These are phyloP conservation scores for Waitea zeae DNA, from an alignment of 1,284 basidiomycete genomes.

Conservation along the genomic window DNA sequence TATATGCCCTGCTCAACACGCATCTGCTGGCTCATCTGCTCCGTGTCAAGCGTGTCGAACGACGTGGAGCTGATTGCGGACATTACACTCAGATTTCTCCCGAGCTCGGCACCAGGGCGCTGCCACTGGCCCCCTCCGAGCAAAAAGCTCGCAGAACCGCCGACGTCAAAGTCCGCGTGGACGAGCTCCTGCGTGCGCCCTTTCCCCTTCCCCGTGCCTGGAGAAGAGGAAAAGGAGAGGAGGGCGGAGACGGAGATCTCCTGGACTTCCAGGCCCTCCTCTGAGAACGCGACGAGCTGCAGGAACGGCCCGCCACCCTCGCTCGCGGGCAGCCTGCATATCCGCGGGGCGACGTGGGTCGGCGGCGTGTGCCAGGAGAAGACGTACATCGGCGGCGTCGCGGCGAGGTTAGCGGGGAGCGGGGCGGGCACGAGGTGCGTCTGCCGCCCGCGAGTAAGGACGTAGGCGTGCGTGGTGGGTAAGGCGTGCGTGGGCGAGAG, in stretches of 20 bases:
- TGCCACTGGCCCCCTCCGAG: constrained; percentile 58
- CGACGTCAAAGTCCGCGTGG: constrained; percentile 40
- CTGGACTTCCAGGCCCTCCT: constrained; percentile 53
- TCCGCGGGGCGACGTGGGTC: constrained; percentile 32
- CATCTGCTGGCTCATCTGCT: constrained; percentile 25
- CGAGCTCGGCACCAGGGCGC: constrained; percentile 21
- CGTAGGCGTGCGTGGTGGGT: constrained; percentile 24
- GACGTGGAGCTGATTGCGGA: constrained; percentile 25
- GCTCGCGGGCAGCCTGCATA: constrained; percentile 19
- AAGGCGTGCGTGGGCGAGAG: constrained; percentile 5
- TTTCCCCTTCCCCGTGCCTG: constrained; percentile 27
- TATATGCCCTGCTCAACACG: constrained; percentile 47
- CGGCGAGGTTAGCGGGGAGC: constrained; percentile 31
- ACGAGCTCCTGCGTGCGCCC: constrained; percentile 23
- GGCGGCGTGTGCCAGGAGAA: constrained; percentile 44
- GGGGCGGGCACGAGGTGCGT: constrained; percentile 55
- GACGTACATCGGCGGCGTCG: constrained; percentile 29
- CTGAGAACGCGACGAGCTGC: constrained; percentile 49
- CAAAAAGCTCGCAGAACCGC: constrained; percentile 48
- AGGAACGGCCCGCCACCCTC: constrained; percentile 24
- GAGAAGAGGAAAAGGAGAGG: constrained; percentile 1
- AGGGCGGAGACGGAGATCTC: constrained; percentile 31
- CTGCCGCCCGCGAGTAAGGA: constrained; percentile 49
- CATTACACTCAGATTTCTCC: constrained; percentile 21
- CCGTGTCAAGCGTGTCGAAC: constrained; percentile 30